A percentile compares a stretch with the other conserved stretches of the same genome.
phyloP scores from a whole-genome alignment of 306 rosid genomes.

The Potentilla sterilis region DNA sequence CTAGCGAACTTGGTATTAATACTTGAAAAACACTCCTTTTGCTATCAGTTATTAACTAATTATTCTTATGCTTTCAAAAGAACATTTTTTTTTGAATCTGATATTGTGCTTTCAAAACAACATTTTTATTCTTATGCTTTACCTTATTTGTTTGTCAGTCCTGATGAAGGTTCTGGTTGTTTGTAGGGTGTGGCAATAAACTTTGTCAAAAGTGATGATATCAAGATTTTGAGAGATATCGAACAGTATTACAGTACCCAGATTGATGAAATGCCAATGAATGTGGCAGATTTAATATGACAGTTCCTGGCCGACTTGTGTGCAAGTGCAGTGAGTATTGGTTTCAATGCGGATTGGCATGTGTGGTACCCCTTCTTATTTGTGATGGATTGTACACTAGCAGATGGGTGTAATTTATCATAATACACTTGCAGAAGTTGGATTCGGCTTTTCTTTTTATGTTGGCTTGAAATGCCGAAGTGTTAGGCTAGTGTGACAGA shows the following conservation, averaged over 20 bases:
- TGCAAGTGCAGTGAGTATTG: constrained; percentile 35
- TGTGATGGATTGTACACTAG: constrained; percentile 4
- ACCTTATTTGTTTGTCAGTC: background rate
- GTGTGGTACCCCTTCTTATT: constrained; percentile 9
- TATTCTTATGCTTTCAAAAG: background rate
- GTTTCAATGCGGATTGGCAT: constrained; percentile 3
- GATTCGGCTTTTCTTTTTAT: background rate
- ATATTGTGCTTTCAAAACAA: too few relatives aligned
- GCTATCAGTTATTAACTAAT: background rate
- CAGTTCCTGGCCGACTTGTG: constrained; percentile 10
- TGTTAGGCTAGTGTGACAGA: constrained; percentile 7
- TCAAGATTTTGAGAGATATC: constrained; percentile 90
- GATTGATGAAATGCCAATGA: constrained; percentile 99
- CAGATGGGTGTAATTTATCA: too few relatives aligned
- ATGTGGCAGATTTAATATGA: constrained; percentile 89
- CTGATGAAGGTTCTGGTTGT: constrained; percentile 5
- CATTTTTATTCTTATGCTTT: too few relatives aligned
- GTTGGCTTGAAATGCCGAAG: background rate
- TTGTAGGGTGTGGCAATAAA: constrained; percentile 97
- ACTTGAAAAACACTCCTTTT: background rate
- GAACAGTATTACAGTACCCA: constrained; percentile 97
- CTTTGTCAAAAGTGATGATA: constrained; percentile 94
- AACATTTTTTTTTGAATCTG: background rate
- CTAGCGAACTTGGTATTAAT: background rate
- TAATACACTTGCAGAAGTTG: background rate